Conservation (phyloP, 169 alveolate genomes). For the Plasmodium inui region DNA sequence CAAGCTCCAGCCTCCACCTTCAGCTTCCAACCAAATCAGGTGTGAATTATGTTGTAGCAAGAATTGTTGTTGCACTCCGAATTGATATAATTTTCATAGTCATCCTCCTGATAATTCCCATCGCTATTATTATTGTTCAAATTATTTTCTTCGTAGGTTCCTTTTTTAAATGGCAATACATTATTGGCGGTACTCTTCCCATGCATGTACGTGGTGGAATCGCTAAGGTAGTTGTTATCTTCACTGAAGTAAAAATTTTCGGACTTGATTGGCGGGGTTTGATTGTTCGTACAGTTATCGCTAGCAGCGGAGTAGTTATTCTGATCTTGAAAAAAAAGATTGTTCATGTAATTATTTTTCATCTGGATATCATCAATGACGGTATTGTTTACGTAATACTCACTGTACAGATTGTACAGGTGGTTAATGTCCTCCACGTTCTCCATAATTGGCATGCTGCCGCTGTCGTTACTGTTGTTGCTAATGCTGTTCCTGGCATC, state of each 20-base stretch:
- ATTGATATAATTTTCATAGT: slow-evolving; percentile 36
- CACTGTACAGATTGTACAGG: slow-evolving; percentile 42
- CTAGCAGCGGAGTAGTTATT: slow-evolving; percentile 29
- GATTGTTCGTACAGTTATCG: slow-evolving; percentile 35
- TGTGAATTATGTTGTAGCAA: slow-evolving; percentile 59
- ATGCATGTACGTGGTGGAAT: slow-evolving; percentile 26
- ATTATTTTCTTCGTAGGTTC: slow-evolving; percentile 24
- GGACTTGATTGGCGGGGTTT: slow-evolving; percentile 8
- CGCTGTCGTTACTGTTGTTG: background rate
- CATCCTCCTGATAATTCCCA: slow-evolving; percentile 52
- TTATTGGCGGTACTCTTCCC: background rate
- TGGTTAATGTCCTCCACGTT: slow-evolving; percentile 25
- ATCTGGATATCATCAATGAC: slow-evolving; percentile 24
- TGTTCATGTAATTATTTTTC: slow-evolving; percentile 16
- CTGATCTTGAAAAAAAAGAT: slow-evolving; percentile 30
- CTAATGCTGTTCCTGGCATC: background rate
- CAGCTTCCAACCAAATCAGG: background rate
- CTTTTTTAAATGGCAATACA: slow-evolving; percentile 18
- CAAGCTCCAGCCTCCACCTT: background rate
- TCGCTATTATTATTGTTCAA: slow-evolving; percentile 47
- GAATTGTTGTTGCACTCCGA: slow-evolving; percentile 63
- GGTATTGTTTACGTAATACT: slow-evolving; percentile 20
- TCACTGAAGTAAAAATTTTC: slow-evolving; percentile 42
- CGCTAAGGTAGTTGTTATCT: slow-evolving; percentile 36
- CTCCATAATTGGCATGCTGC: background rate